Evolutionary conservation across 176 grass and related monocot species (phyloP).

Genomic region (Dactylis glomerata): DNA sequence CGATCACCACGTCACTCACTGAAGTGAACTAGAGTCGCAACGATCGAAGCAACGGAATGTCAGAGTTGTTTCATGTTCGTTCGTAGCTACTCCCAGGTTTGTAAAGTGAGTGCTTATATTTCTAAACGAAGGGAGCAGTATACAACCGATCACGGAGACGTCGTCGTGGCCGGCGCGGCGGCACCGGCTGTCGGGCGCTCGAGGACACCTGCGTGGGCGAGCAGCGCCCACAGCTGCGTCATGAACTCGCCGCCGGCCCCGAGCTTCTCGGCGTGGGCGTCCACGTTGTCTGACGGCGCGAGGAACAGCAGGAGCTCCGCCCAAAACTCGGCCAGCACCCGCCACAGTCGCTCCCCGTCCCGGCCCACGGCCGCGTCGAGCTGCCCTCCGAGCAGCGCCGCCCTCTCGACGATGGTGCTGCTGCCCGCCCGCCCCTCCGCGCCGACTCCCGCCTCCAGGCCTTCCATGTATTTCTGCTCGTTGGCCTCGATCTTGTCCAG

Average conservation of each 20-base stretch:
- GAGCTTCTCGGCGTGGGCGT: conserved; percentile 43
- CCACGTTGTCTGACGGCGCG: conserved; percentile 49
- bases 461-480: neutral
- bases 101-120: no score
- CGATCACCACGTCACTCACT: neutral
- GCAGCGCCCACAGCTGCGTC: conserved; percentile 50
- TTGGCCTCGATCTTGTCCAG: neutral
- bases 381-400: conserved; percentile 35
- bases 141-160: neutral
- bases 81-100: neutral
- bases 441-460: neutral
- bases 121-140: no score
- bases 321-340: conserved; percentile 50
- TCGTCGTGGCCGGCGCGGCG: neutral
- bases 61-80: neutral
- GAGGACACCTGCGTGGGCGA: conserved; percentile 42
- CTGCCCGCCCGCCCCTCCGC: neutral
- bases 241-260: conserved; percentile 54
- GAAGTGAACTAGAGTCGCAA: neutral
- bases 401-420: conserved; percentile 39
- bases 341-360: conserved; percentile 12
- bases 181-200: conserved; percentile 9
- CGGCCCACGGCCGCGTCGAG: neutral
- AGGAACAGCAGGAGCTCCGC: conserved; percentile 42
- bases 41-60: neutral